phyloP scores from a whole-genome alignment of 192 early-diverging fungal species.

The Gamsiella multidivaricata region DNA sequence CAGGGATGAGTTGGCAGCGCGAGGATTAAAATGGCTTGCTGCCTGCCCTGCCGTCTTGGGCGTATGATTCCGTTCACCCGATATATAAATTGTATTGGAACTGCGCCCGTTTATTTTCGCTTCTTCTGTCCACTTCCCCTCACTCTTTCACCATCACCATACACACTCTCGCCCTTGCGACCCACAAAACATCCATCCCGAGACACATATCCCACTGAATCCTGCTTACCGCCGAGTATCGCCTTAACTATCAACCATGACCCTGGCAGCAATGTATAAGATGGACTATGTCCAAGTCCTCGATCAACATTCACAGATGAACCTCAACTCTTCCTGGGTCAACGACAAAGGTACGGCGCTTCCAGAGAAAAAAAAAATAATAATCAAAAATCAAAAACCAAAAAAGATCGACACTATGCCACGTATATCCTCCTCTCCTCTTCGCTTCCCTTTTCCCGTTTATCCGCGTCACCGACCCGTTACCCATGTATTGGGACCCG shows the following conservation, averaged over 20 bases:
- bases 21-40: too few species aligned
- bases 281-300: constrained; percentile 52
- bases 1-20: too few species aligned
- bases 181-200: too few species aligned
- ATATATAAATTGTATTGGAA: too few species aligned
- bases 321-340: constrained; percentile 70
- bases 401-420: not conserved
- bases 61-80: too few species aligned
- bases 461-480: too few species aligned
- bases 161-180: too few species aligned
- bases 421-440: not conserved
- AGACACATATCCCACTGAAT: too few species aligned
- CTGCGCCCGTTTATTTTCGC: too few species aligned
- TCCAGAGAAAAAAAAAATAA: not conserved
- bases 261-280: constrained; percentile 50
- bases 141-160: too few species aligned
- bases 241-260: constrained; percentile 27
- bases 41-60: too few species aligned
- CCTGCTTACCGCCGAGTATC: not conserved
- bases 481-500: not conserved
- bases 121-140: not conserved
- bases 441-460: not conserved
- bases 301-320: constrained; percentile 64
- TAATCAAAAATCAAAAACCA: not conserved
- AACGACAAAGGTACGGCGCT: constrained; percentile 67